These are phyloP conservation scores for Acacia crassicarpa DNA, from an alignment of 306 rosid species.

Conservation along the genomic window DNA sequence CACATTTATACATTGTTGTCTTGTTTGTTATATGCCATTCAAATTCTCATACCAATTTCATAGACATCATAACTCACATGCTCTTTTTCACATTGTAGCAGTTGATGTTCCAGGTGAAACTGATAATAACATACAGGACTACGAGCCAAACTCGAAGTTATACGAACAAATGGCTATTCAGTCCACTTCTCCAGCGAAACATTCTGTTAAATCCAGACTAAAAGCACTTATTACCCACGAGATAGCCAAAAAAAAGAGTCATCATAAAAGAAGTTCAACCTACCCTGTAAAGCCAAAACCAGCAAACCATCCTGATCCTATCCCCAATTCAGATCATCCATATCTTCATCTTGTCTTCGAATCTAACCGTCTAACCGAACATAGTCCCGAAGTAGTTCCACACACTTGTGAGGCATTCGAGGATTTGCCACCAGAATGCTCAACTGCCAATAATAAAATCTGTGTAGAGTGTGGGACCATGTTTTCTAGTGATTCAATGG, in stretches of 20 bases:
- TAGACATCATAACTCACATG: neutral
- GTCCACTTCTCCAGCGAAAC: conserved; percentile 30
- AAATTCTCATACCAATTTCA: neutral
- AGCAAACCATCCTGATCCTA: conserved; percentile 14
- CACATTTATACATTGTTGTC: neutral
- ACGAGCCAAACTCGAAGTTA: neutral
- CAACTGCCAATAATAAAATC: conserved; percentile 11
- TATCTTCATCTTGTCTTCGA: conserved; percentile 39
- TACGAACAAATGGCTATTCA: conserved; percentile 29
- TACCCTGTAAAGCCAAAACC: conserved; percentile 43
- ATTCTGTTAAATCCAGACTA: conserved; percentile 52
- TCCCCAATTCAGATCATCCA: conserved; percentile 38
- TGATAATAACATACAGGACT: neutral
- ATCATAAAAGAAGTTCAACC: conserved; percentile 58
- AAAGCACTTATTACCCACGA: conserved; percentile 55
- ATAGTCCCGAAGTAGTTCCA: conserved; percentile 30
- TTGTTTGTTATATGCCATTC: neutral
- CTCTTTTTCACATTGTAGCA: conserved; percentile 32
- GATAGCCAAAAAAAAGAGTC: conserved; percentile 38
- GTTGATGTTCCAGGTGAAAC: conserved; percentile 19
- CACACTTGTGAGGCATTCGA: conserved; percentile 29
- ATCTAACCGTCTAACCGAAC: conserved; percentile 19
- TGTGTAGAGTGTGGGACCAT: conserved; percentile 37
- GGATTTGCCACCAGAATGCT: conserved; percentile 21
- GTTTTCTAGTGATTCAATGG: conserved; percentile 9